phyloP scores from a whole-genome alignment of 768 basidiomycete species.

The Mycena haematopus region DNA sequence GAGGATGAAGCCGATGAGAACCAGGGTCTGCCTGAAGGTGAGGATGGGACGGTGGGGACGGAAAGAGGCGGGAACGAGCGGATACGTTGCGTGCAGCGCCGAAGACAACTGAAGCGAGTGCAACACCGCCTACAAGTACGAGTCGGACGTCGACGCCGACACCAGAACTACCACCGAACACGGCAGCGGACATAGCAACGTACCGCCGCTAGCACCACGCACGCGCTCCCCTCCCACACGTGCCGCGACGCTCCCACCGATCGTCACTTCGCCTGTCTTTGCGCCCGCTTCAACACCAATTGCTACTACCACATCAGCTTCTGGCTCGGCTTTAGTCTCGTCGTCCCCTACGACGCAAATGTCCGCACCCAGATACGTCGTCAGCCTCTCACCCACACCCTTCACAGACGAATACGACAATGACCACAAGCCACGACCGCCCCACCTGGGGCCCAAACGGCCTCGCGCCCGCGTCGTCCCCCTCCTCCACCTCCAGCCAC shows the following conservation, averaged over 20 bases:
- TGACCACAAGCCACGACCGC: no score
- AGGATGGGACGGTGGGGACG: not conserved
- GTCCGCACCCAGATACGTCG: no score
- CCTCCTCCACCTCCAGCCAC: conserved; percentile 3
- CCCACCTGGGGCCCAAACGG: conserved; percentile 15
- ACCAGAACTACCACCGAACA: not conserved
- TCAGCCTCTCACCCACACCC: not conserved
- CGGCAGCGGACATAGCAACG: no score
- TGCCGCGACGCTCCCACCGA: conserved; percentile 20
- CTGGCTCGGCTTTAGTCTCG: no score
- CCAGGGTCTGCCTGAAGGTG: not conserved
- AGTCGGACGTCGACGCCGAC: not conserved
- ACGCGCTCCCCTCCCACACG: conserved; percentile 3
- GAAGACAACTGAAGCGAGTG: no score
- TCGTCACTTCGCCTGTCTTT: conserved; percentile 2
- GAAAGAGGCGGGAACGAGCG: conserved; percentile 15
- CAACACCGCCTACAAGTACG: not conserved
- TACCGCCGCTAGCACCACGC: no score
- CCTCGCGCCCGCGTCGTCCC: conserved; percentile 3
- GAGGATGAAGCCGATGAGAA: not conserved
- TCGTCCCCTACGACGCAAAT: no score
- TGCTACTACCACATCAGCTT: no score
- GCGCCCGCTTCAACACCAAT: not conserved
- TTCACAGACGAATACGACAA: no score
- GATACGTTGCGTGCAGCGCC: conserved; percentile 13